A percentile compares a stretch with the other conserved stretches of the same genome.
phyloP scores from a whole-genome alignment of 208 protist species.

The Willaertia magna region DNA sequence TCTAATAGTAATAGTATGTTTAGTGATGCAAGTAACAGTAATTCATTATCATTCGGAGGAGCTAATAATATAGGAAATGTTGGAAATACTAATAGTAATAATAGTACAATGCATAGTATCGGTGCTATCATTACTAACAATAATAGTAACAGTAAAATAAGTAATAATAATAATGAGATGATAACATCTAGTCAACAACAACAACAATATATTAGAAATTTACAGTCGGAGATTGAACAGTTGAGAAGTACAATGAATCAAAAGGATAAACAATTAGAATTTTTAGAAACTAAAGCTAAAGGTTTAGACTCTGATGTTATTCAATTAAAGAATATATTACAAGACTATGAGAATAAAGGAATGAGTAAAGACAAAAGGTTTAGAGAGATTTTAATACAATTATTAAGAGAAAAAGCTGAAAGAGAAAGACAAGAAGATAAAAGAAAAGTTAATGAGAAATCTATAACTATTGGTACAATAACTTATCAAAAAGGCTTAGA shows the following conservation, averaged over 20 bases:
- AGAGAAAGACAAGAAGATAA: background rate
- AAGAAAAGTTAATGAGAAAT: background rate
- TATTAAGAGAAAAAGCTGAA: background rate
- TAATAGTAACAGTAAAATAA: background rate
- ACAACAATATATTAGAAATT: background rate
- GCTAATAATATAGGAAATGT: too few relatives aligned
- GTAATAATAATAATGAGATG: too few relatives aligned
- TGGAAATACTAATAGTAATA: background rate
- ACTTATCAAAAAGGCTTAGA: background rate
- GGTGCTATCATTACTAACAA: background rate
- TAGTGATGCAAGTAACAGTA: background rate
- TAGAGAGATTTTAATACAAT: background rate
- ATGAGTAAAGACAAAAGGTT: background rate
- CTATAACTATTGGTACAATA: background rate
- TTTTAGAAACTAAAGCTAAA: background rate
- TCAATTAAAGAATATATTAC: background rate
- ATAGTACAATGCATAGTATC: background rate
- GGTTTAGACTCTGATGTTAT: background rate
- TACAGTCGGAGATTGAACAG: background rate
- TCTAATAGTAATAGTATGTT: background rate
- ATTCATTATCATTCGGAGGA: too few relatives aligned
- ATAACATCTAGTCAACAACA: background rate
- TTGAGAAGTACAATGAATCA: background rate
- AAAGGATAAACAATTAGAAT: background rate
- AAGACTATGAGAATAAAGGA: background rate